These are phyloP conservation scores for Clohesyomyces aquaticus DNA, from an alignment of 495 filamentous ascomycete species.

Conservation along the genomic window DNA sequence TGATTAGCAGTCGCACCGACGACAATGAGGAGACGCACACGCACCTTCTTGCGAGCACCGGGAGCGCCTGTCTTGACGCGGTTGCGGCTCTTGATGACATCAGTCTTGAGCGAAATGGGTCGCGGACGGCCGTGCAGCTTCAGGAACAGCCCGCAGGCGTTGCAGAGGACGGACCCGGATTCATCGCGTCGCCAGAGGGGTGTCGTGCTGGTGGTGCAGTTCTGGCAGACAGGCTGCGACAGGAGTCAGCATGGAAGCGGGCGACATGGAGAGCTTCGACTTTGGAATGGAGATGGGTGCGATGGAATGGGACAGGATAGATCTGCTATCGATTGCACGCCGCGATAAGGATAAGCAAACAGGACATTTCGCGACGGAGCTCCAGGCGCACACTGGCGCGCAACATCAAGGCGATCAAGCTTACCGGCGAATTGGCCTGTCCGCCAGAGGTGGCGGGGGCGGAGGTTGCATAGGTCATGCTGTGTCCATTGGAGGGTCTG, in stretches of 20 bases:
- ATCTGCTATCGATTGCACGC: constrained; percentile 30
- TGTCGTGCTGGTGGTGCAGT: constrained; percentile 93
- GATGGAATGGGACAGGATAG: constrained; percentile 3
- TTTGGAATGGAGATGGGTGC: not conserved
- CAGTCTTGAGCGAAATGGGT: constrained; percentile 95
- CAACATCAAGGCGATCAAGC: constrained; percentile 42
- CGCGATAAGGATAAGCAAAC: constrained; percentile 41
- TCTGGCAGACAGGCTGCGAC: constrained; percentile 94
- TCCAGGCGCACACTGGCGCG: not conserved
- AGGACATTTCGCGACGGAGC: constrained; percentile 23
- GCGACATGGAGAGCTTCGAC: constrained; percentile 9
- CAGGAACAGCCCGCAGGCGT: constrained; percentile 94
- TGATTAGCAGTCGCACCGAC: constrained; percentile 11
- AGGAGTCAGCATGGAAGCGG: constrained; percentile 52
- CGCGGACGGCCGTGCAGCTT: constrained; percentile 93
- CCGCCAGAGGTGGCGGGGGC: constrained; percentile 71
- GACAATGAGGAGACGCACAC: too few relatives aligned
- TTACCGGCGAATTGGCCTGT: constrained; percentile 68
- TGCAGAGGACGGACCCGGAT: constrained; percentile 95
- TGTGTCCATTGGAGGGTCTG: constrained; percentile 58
- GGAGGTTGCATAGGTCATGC: constrained; percentile 64
- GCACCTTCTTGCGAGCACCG: constrained; percentile 87
- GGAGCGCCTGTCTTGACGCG: constrained; percentile 90
- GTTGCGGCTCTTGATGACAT: constrained; percentile 99
- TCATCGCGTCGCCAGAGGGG: constrained; percentile 98